phyloP scores from a whole-genome alignment of 768 basidiomycete genomes.

The Agrocybe praecox region DNA sequence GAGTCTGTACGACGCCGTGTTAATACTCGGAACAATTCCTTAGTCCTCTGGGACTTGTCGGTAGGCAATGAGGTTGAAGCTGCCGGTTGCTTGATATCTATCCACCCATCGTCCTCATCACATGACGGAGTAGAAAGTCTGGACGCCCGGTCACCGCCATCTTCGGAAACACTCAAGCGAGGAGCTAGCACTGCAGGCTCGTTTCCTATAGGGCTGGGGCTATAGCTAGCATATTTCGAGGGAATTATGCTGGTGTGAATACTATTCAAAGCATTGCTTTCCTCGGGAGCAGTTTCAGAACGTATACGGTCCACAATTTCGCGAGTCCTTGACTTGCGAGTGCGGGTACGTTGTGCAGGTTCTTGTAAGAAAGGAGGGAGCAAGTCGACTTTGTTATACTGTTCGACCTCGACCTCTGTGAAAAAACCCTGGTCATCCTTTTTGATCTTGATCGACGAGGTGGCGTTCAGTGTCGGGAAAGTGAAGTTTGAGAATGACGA shows the following conservation, averaged over 20 bases:
- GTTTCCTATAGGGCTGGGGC: conserved; percentile 35
- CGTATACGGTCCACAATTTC: conserved; percentile 61
- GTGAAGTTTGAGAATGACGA: conserved; percentile 38
- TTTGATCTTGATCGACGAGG: conserved; percentile 42
- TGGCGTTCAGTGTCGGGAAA: conserved; percentile 49
- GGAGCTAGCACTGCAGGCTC: conserved; percentile 32
- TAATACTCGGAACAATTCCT: conserved; percentile 45
- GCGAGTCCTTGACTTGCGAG: conserved; percentile 55
- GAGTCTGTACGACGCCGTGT: conserved; percentile 44
- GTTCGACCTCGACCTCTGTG: conserved; percentile 38
- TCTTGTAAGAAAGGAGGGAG: conserved; percentile 55
- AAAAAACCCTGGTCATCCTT: conserved; percentile 59
- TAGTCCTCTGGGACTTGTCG: conserved; percentile 38
- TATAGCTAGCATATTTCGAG: conserved; percentile 31
- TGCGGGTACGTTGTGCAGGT: conserved; percentile 34
- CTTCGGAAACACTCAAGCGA: conserved; percentile 41
- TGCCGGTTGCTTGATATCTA: conserved; percentile 31
- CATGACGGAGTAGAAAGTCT: conserved; percentile 32
- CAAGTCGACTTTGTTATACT: conserved; percentile 28
- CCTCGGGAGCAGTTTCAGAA: conserved; percentile 28
- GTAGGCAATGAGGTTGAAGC: conserved; percentile 10
- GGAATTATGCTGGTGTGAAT: conserved; percentile 10
- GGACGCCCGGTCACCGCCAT: conserved; percentile 33
- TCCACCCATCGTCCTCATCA: conserved; percentile 52
- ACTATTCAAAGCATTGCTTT: conserved; percentile 4